Conservation (phyloP, 2,329 filamentous ascomycete genomes). For the Penicillium olsonii region DNA sequence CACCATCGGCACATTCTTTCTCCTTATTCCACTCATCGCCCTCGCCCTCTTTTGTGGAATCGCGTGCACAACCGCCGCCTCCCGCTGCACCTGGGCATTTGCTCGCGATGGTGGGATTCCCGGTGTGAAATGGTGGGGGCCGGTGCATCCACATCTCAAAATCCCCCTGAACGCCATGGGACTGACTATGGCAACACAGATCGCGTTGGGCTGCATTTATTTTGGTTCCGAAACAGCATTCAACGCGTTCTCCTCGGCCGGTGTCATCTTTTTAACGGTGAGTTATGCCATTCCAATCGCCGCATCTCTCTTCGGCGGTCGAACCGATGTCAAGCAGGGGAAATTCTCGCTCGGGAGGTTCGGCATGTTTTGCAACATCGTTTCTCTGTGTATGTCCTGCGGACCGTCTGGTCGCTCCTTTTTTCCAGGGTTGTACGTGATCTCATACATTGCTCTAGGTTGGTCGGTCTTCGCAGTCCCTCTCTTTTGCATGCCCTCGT, state of each 20-base stretch:
- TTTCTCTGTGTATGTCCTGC: slow-evolving; percentile 63
- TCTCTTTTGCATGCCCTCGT: slow-evolving; percentile 60
- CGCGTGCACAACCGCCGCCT: slow-evolving; percentile 69
- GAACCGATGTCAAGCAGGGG: slow-evolving; percentile 52
- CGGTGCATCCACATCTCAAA: slow-evolving; percentile 62
- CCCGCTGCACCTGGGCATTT: too few relatives aligned
- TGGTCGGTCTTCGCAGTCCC: slow-evolving; percentile 69
- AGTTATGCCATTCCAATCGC: slow-evolving; percentile 68
- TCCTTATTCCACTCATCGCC: slow-evolving; percentile 68
- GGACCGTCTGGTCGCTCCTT: too few relatives aligned
- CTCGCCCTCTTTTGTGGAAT: slow-evolving; percentile 72
- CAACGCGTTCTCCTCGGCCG: slow-evolving; percentile 74
- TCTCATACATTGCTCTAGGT: slow-evolving; percentile 2
- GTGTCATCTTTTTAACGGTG: slow-evolving; percentile 71
- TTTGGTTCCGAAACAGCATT: slow-evolving; percentile 73
- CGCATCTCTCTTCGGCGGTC: slow-evolving; percentile 60
- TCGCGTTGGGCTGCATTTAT: slow-evolving; percentile 71
- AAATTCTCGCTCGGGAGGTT: slow-evolving; percentile 56
- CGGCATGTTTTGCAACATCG: slow-evolving; percentile 61
- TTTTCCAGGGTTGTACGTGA: too few relatives aligned
- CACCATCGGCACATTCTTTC: slow-evolving; percentile 68
- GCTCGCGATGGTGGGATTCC: too few relatives aligned
- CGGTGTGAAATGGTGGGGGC: slow-evolving; percentile 62
- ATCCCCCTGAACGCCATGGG: slow-evolving; percentile 68
- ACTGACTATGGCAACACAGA: slow-evolving; percentile 67